Base-by-base conservation (phyloP, 495 filamentous ascomycete species). In the Penicillium maclennaniae region DNA sequence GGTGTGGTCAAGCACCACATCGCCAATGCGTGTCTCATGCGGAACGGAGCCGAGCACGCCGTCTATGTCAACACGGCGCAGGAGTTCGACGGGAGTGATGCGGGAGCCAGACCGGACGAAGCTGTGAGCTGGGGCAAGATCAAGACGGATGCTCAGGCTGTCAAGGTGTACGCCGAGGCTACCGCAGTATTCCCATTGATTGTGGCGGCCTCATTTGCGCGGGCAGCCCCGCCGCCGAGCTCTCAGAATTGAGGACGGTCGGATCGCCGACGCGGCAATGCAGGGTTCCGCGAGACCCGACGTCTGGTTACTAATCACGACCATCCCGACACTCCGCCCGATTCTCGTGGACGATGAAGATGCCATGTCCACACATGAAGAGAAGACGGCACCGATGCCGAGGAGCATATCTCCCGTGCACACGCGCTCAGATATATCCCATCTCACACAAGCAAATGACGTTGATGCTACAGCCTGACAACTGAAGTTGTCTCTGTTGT, bases 91-190 rank as follows among this genome's bases (percentile, higher is more conserved):
- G 95, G 93, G 0, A 95, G 89, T 55, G 95, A 98, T 78, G 92
- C 95, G 3, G 93, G 95, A 0, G 93, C 95, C 2, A 79, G 95
- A 43, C 95, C 95, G 7, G 93, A 97, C 60, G 93, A 98, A 71
- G 93, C 93, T 0, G 89, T 98, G 14, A 95, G 89, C 58, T 98
- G 95, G 93, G 93, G 93, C 5, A 97, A 98, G 79, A 96, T 98
- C 69, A 96, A 92, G 68, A 75, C 82, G 19, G 88, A 87, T 38
- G 95, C 81, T 0, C 82, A 90, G 51, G 85, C 86, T 50, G 92
- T 97, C 46, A 97, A 97, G 82, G 90, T 98, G 2, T 95, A 93
- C 58, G 83, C 88, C 14, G 93, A 98, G 62, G 93, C 93, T 2
- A 97, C 95, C 0, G 81, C 91, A 2, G 91, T 84, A 26, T 97